Base-by-base conservation (phyloP, 2,329 filamentous ascomycete genomes). In the Hortaea werneckii region DNA sequence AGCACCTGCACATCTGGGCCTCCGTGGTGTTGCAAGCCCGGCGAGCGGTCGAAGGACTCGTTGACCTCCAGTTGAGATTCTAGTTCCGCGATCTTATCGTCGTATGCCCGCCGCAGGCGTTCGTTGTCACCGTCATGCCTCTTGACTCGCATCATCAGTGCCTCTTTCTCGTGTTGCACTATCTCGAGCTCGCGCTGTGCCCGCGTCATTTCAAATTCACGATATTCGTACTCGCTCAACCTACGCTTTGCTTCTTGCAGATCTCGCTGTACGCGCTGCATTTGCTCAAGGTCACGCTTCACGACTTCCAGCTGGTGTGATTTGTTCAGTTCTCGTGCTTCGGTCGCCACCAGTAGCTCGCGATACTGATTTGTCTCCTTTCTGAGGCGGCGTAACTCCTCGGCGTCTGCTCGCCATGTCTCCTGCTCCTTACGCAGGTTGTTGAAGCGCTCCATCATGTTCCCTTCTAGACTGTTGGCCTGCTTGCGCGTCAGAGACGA, bases 391-490 rank as follows among this genome's bases (percentile, higher is more conserved):
- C 78, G 77, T 12, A 92, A 69, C 47, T 80, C 79, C 12, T 81
- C 76, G 37, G 74, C 74, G 54, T 89, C 83, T 5, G 54, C 54
- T 7, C 51, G 47, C 59, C 59, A 63, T 2, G 51, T 58, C 45
- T 62, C 59, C 43, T 63, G 59, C 48, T 63, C 60, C 42, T 54
- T 61, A 45, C 57, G 59, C 50, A 63, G 50, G 37, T 55, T 55
- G 40, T 54, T 54, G 41, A 61, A 57, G 7, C 59, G 54, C 35
- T 61, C 59, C 9, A 50, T 54, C 44, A 62, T 49, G 46, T 59
- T 58, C 1, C 52, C 46, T 58, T 90, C 86, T 77, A 84, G 85
- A 60, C 86, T 89, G 66, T 86, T 86, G 1, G 82, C 77, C 54
- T 88, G 76, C 35, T 76, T 79, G 30, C 85, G 79, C 3, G 59